Conservation (phyloP, 2,329 filamentous ascomycete species). For the Fusarium sarcochroum region DNA sequence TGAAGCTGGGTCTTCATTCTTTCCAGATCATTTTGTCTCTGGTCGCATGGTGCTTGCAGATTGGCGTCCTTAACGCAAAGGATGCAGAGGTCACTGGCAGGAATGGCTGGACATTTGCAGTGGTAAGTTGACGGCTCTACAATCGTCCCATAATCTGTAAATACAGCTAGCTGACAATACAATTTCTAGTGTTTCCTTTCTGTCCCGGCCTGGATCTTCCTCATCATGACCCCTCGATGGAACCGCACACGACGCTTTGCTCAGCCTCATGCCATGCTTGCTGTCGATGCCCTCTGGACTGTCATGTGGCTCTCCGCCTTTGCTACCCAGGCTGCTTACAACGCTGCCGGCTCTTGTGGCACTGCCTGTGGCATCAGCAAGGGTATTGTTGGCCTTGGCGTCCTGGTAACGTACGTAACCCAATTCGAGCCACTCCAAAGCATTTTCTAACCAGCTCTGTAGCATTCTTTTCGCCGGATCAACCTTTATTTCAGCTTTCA, state of each 20-base stretch:
- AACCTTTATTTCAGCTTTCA: conserved; percentile 71
- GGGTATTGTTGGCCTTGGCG: conserved; percentile 72
- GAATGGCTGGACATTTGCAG: conserved; percentile 74
- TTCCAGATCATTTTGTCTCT: conserved; percentile 68
- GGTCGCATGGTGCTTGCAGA: conserved; percentile 71
- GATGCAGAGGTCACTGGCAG: conserved; percentile 67
- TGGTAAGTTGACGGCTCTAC: conserved; percentile 61
- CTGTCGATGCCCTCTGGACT: conserved; percentile 69
- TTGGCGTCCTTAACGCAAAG: conserved; percentile 68
- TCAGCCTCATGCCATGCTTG: conserved; percentile 72
- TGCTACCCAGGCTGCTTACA: conserved; percentile 75
- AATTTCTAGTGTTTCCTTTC: conserved; percentile 72
- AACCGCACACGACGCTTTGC: conserved; percentile 72
- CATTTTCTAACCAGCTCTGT: conserved; percentile 16
- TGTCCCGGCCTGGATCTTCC: conserved; percentile 74
- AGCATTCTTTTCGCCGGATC: conserved; percentile 70
- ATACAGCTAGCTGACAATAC: conserved; percentile 17
- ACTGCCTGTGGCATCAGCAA: conserved; percentile 72
- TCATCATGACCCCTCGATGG: conserved; percentile 75
- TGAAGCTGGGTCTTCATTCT: conserved; percentile 71
- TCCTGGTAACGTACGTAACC: conserved; percentile 71
- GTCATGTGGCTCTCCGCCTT: conserved; percentile 78
- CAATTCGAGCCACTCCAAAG: neutral
- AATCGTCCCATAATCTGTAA: neutral
- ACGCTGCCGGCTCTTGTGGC: conserved; percentile 68